Base-by-base conservation (phyloP, 192 early-diverging fungal species). In the Coemansia sp. region DNA sequence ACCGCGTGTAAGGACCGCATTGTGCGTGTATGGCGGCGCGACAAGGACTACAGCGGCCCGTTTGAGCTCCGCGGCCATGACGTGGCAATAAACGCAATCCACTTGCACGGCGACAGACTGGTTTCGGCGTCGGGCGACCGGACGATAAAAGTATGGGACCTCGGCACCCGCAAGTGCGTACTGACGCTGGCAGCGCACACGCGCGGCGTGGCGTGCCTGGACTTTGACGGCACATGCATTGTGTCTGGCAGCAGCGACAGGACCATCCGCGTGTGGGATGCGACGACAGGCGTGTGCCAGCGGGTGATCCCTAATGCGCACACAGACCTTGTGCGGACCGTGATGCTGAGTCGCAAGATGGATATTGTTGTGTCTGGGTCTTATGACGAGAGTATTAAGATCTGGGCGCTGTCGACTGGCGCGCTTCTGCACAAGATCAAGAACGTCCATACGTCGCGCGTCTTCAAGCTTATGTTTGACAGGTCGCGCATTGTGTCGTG, bases 181-280 rank as follows among this genome's bases (percentile, higher is more conserved):
- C 78, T 83, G 41, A 87, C 83, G 34, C 85, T 94, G 45, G 71
- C 75, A 15, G 94, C 91, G 6, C 93, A 97, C 71, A 69, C 73
- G 4, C 86, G 92, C 7, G 94, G 95, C 19, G 85, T 98, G 14
- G 94, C 95, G 0, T 94, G 94, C 63, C 83, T 96, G 7, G 92
- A 94, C 62, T 95, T 90, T 78, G 93, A 98, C 62, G 95, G 93
- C 35, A 81, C 84, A 9, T 73, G 81, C 35, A 92, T 96, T 62
- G 88, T 92, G 9, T 91, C 90, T 32, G 95, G 95, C 25, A 91
- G 90, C 32, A 91, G 88, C 61, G 92, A 93, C 74, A 72, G 84
- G 33, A 84, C 88, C 8, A 94, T 96, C 63, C 87, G 88, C 60
- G 77, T 96, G 15, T 93, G 92, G 92, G 80, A 90, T 71, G 83